Percentiles rank a stretch among this genome's conserved stretches.
Evolutionary conservation across 164 flowering plant species (phyloP).

Genomic region (Vitis cinerea): DNA sequence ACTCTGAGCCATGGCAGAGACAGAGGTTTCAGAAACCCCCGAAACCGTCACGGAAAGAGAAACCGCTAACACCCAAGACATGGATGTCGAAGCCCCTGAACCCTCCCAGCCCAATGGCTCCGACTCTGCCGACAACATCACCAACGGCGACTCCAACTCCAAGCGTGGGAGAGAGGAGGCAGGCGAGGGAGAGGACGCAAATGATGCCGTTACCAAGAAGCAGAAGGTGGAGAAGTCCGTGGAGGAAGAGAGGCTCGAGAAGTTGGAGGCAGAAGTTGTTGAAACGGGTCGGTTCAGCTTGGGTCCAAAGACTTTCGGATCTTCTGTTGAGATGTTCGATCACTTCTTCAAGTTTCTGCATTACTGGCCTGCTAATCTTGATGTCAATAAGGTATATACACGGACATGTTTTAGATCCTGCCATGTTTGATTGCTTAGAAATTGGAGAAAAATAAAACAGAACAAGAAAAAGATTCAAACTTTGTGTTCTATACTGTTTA

Average conservation of each 20-base stretch:
- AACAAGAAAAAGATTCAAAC: too few species aligned
- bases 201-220: conserved; percentile 39
- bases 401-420: not conserved
- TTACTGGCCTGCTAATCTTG: conserved; percentile 69
- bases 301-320: conserved; percentile 66
- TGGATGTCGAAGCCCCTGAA: conserved; percentile 27
- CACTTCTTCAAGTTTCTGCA: conserved; percentile 78
- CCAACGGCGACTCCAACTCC: conserved; percentile 15
- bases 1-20: conserved; percentile 22
- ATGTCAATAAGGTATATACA: conserved; percentile 64
- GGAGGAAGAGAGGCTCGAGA: conserved; percentile 40
- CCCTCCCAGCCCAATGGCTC: not conserved
- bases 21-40: conserved; percentile 11
- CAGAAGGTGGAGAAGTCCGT: conserved; percentile 40
- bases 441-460: too few species aligned
- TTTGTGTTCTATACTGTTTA: too few species aligned
- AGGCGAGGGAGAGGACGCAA: conserved; percentile 16
- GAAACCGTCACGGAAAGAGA: conserved; percentile 2
- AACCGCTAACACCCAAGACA: conserved; percentile 15
- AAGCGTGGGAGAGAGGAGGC: conserved; percentile 55
- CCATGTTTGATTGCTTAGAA: not conserved
- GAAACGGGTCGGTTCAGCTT: conserved; percentile 37
- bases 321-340: conserved; percentile 78
- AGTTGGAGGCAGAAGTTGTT: conserved; percentile 9
- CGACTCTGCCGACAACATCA: not conserved